These are phyloP conservation scores for Nicotiana noctiflora DNA, from an alignment of 257 asterid species.

Conservation along the genomic window DNA sequence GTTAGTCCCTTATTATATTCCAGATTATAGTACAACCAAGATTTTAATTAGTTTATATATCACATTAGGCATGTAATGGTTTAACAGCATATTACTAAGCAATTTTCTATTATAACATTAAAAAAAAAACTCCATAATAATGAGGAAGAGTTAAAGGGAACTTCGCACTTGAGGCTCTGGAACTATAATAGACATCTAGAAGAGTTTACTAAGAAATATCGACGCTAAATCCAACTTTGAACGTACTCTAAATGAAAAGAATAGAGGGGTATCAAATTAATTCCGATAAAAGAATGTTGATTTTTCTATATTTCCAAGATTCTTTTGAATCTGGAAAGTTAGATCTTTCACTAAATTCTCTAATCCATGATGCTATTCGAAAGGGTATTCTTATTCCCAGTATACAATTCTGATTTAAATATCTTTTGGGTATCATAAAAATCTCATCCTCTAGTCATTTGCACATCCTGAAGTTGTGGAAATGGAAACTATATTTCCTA, in stretches of 20 bases:
- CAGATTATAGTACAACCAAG: not conserved
- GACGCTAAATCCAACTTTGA: too few species aligned
- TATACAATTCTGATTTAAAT: conserved; percentile 23
- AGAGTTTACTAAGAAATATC: too few species aligned
- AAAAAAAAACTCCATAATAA: too few species aligned
- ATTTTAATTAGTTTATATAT: not conserved
- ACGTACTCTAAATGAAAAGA: not conserved
- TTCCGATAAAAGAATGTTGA: not conserved
- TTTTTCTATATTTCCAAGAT: not conserved
- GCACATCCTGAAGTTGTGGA: too few species aligned
- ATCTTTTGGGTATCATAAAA: not conserved
- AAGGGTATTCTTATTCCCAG: conserved; percentile 37
- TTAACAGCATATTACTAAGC: not conserved
- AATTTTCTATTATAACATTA: too few species aligned
- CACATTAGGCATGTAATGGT: not conserved
- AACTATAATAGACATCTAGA: too few species aligned
- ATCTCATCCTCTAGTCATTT: too few species aligned
- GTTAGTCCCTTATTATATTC: not conserved
- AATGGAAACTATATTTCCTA: conserved; percentile 42
- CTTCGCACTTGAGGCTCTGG: too few species aligned
- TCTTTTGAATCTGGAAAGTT: too few species aligned
- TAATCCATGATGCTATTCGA: conserved; percentile 19
- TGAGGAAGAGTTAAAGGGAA: too few species aligned
- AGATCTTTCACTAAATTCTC: conserved; percentile 30
- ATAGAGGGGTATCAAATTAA: not conserved